Evolutionary conservation across 2,329 filamentous ascomycete genomes (phyloP).

Genomic region (Byssochlamys sp.): DNA sequence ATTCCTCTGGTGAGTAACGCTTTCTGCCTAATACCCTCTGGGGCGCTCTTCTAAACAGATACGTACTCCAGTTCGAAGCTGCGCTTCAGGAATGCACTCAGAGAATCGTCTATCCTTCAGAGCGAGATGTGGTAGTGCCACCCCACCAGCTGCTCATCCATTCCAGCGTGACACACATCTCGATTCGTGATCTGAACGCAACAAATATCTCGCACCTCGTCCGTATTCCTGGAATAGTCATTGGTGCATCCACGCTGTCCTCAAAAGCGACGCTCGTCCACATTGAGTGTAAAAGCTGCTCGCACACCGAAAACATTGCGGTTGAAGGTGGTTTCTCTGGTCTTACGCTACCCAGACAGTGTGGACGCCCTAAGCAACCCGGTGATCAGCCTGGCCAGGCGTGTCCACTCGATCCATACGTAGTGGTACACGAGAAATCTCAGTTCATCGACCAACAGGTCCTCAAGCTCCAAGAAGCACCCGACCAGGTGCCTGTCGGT

Average conservation of each 20-base stretch:
- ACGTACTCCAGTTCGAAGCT: constrained; percentile 62
- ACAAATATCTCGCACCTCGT: constrained; percentile 90
- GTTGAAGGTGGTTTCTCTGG: constrained; percentile 81
- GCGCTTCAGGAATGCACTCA: constrained; percentile 87
- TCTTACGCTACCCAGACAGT: constrained; percentile 71
- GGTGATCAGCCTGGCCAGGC: constrained; percentile 60
- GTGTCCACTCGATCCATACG: constrained; percentile 91
- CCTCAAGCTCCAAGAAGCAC: constrained; percentile 93
- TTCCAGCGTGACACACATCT: constrained; percentile 79
- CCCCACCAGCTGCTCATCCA: constrained; percentile 92
- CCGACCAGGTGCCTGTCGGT: constrained; percentile 92
- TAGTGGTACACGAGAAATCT: constrained; percentile 86
- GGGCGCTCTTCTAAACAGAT: constrained; percentile 3
- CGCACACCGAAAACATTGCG: constrained; percentile 58
- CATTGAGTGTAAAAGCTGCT: constrained; percentile 81
- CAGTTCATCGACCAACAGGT: constrained; percentile 96
- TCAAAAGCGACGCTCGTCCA: constrained; percentile 84
- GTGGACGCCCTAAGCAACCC: constrained; percentile 51
- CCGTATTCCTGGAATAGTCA: constrained; percentile 91
- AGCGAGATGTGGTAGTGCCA: constrained; percentile 60
- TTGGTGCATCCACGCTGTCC: constrained; percentile 89
- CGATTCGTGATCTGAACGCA: constrained; percentile 87
- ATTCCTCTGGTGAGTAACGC: constrained; percentile 67
- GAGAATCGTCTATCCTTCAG: constrained; percentile 78
- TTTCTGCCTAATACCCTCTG: not conserved